phyloP scores from a whole-genome alignment of 2,329 filamentous ascomycete species.

The Beauveria australis region DNA sequence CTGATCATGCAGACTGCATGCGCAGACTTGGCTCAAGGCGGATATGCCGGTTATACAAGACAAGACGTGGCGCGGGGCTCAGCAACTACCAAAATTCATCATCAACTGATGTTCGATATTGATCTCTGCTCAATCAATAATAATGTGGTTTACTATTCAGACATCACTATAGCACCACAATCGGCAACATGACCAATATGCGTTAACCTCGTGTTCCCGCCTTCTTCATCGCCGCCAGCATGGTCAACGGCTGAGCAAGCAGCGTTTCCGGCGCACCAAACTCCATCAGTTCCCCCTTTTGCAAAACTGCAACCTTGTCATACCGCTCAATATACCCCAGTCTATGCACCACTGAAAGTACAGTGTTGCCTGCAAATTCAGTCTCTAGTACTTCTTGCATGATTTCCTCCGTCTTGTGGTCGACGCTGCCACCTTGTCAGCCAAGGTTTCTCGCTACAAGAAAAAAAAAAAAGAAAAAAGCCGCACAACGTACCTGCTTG shows the following conservation, averaged over 20 bases:
- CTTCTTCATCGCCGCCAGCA: conserved; percentile 1
- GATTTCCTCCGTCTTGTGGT: conserved; percentile 24
- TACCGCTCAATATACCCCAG: conserved; percentile 41
- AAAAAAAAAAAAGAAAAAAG: neutral
- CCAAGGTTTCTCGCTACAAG: neutral
- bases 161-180: too few species aligned
- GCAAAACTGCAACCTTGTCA: conserved; percentile 56
- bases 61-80: too few species aligned
- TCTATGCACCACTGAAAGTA: conserved; percentile 35
- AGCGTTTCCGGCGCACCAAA: neutral
- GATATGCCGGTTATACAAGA: too few species aligned
- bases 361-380: conserved; percentile 37
- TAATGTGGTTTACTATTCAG: too few species aligned
- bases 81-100: too few species aligned
- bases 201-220: neutral
- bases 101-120: too few species aligned
- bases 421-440: conserved; percentile 19
- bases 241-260: neutral
- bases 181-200: too few species aligned
- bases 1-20: neutral
- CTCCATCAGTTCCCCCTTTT: conserved; percentile 22
- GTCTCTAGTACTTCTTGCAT: conserved; percentile 25
- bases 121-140: too few species aligned
- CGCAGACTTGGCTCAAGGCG: too few species aligned
- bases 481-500: conserved; percentile 18